These are phyloP conservation scores for Penicillium crystallinum DNA, from an alignment of 495 filamentous ascomycete genomes.

Conservation along the genomic window DNA sequence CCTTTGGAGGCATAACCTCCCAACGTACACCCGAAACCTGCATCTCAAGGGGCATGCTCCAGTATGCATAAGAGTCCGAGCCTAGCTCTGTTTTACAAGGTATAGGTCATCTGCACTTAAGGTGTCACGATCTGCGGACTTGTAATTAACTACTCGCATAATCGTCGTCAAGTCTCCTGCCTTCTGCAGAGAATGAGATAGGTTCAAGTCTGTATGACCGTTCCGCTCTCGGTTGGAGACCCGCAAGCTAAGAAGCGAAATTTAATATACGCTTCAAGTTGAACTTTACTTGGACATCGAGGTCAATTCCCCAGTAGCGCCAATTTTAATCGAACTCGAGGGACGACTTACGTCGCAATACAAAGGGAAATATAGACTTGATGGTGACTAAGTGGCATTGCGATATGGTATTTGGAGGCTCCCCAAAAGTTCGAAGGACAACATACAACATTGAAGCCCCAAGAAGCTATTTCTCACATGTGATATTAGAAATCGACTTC, in stretches of 20 bases:
- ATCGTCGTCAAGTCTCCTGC: slow-evolving; percentile 5
- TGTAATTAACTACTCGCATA: slow-evolving; percentile 6
- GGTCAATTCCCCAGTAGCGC: background rate
- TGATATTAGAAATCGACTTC: background rate
- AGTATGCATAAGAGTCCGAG: slow-evolving; percentile 6
- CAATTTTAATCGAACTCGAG: too few relatives aligned
- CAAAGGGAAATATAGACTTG: too few relatives aligned
- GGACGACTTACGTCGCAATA: too few relatives aligned
- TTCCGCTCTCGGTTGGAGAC: background rate
- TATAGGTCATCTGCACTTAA: slow-evolving; percentile 30
- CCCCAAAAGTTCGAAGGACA: background rate
- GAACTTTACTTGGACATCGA: too few relatives aligned
- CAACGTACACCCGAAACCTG: slow-evolving; percentile 1
- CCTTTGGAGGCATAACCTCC: background rate
- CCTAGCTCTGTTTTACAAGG: slow-evolving; percentile 10
- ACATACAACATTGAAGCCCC: too few relatives aligned
- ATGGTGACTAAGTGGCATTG: too few relatives aligned
- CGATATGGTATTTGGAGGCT: background rate
- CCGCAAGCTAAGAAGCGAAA: background rate
- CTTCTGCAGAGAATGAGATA: background rate
- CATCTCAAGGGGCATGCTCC: slow-evolving; percentile 15
- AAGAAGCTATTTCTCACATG: background rate
- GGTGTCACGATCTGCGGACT: slow-evolving; percentile 19
- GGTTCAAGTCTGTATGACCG: too few relatives aligned
- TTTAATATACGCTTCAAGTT: too few relatives aligned